These are phyloP conservation scores for Candida easanensis DNA, from an alignment of 805 yeast species.

Conservation along the genomic window DNA sequence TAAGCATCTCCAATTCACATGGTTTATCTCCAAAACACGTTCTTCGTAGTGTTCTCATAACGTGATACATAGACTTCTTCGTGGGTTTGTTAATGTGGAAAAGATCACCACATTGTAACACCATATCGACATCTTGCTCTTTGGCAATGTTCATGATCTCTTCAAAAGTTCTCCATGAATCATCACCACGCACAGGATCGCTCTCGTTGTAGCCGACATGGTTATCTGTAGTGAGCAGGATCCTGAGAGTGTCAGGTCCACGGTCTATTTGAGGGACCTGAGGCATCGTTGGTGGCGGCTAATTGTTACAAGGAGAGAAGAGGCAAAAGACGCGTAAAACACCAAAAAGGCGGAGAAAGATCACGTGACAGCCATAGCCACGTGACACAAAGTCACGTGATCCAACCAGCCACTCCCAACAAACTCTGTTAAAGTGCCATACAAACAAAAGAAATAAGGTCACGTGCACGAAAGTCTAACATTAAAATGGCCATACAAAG, in stretches of 20 bases:
- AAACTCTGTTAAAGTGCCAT: too few species aligned
- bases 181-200: slow-evolving; percentile 89
- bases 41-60: slow-evolving; percentile 63
- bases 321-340: too few species aligned
- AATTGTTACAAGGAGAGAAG: too few species aligned
- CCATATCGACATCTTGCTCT: slow-evolving; percentile 76
- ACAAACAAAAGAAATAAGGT: too few species aligned
- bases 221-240: slow-evolving; percentile 89
- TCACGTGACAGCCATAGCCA: too few species aligned
- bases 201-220: slow-evolving; percentile 92
- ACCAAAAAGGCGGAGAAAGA: too few species aligned
- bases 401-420: too few species aligned
- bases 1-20: slow-evolving; percentile 75
- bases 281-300: too few species aligned
- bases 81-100: slow-evolving; percentile 90
- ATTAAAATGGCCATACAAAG: too few species aligned
- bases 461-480: too few species aligned
- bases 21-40: slow-evolving; percentile 86
- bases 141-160: slow-evolving; percentile 77
- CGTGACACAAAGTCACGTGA: too few species aligned
- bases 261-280: slow-evolving; percentile 39
- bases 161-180: slow-evolving; percentile 82
- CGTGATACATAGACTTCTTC: slow-evolving; percentile 82
- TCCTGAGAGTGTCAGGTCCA: slow-evolving; percentile 67
- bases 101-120: slow-evolving; percentile 88